Base-by-base conservation (phyloP, 2,329 filamentous ascomycete species). In the Colletotrichum viniferum region DNA sequence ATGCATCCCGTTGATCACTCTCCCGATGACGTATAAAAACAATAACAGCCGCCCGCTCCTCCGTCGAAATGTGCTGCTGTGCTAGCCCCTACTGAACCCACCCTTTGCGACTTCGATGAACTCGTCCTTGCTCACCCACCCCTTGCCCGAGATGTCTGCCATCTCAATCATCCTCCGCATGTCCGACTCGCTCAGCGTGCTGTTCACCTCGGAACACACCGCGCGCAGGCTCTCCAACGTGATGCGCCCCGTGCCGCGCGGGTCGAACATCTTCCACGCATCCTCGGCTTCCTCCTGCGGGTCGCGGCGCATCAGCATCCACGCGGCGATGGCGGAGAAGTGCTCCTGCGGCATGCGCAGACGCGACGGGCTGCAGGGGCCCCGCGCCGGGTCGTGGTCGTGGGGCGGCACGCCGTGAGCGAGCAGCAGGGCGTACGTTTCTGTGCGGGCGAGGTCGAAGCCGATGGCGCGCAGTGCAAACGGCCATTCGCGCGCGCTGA, bases 401-500 rank as follows among this genome's bases (percentile, higher is more conserved):
- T 89, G 86, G n/a, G 91, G 92, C 30, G 94, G 90, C 4, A 94
- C 90, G 77, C 96, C 97, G 84, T 97, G 93, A n/a, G 92, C 90
- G 74, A 95, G 94, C 76, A 99, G 90, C 77, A 97, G 92, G 61
- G 90, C 88, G 80, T 96, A 93, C 76, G 98, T 95, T 80, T 98
- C 95, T 77, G 92, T 88, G 84, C 98, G 98, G 74, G 95, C 91
- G 65, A 98, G 89, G 81, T 97, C 95, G 87, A 98, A 98, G 78
- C 97, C 97, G 2, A 99, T 92, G 5, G 97, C 97, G 83, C 97
- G 97, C 81, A 98, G 93, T 76, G 96, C 96, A 86, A 98, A 97
- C 85, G 97, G 96, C 83, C 98, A 95, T 86, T 99, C 97, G 87
- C 98, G 97, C 88, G 98, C 98, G 87, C 98, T 96, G 82, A 99